phyloP scores from a whole-genome alignment of 495 filamentous ascomycete species.

The Aspergillus ostianus region DNA sequence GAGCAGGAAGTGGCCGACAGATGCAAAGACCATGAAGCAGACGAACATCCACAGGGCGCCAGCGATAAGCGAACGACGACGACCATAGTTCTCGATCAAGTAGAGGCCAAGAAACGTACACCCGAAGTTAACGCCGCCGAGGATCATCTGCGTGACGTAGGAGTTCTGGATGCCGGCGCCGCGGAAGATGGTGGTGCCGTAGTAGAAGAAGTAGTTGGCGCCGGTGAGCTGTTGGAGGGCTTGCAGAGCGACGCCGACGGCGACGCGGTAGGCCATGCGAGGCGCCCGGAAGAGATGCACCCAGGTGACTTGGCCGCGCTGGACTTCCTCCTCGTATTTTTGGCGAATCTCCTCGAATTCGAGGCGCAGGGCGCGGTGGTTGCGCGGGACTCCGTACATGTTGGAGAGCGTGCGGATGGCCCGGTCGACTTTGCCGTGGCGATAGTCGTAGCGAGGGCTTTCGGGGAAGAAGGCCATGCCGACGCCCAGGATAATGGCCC shows the following conservation, averaged over 20 bases:
- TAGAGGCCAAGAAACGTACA: slow-evolving; percentile 69
- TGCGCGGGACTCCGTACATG: slow-evolving; percentile 62
- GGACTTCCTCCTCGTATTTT: slow-evolving; percentile 55
- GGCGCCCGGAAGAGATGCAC: slow-evolving; percentile 60
- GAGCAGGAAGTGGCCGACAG: slow-evolving; percentile 63
- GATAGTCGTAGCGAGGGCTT: slow-evolving; percentile 68
- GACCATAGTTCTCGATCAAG: slow-evolving; percentile 65
- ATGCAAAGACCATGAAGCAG: slow-evolving; percentile 70
- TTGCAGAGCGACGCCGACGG: slow-evolving; percentile 65
- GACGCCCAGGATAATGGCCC: slow-evolving; percentile 64
- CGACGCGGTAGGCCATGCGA: slow-evolving; percentile 65
- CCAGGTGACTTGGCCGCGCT: slow-evolving; percentile 33
- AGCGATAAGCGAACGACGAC: slow-evolving; percentile 61
- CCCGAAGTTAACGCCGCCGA: slow-evolving; percentile 68
- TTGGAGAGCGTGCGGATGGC: slow-evolving; percentile 64
- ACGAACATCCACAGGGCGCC: slow-evolving; percentile 69
- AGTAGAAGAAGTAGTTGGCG: slow-evolving; percentile 68
- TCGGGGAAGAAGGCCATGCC: slow-evolving; percentile 72
- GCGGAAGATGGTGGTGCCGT: slow-evolving; percentile 67
- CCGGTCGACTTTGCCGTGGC: slow-evolving; percentile 56
- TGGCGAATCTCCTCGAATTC: slow-evolving; percentile 65
- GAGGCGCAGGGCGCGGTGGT: slow-evolving; percentile 58
- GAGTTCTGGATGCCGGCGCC: slow-evolving; percentile 64
- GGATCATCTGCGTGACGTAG: slow-evolving; percentile 70
- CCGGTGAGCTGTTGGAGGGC: slow-evolving; percentile 38